phyloP scores from a whole-genome alignment of 177 flowering plant genomes.

The Telopea speciosissima region DNA sequence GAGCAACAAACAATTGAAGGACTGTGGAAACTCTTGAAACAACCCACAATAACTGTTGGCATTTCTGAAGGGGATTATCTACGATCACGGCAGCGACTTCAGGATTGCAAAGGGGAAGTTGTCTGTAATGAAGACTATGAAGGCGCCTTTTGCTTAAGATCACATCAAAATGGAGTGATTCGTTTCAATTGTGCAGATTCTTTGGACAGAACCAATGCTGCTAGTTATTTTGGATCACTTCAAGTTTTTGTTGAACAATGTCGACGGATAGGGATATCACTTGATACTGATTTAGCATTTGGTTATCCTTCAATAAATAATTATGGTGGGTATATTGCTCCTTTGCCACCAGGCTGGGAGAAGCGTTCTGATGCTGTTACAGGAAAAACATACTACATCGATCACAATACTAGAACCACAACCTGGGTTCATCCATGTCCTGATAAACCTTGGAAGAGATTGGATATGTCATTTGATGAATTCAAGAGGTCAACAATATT shows the following conservation, averaged over 20 bases:
- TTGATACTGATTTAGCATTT: constrained; percentile 59
- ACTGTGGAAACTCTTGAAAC: constrained; percentile 79
- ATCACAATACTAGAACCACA: constrained; percentile 94
- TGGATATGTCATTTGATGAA: constrained; percentile 94
- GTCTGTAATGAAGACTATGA: constrained; percentile 52
- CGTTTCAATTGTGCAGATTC: constrained; percentile 99
- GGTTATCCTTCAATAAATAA: constrained; percentile 52
- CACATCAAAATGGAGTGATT: constrained; percentile 91
- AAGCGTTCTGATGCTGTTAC: constrained; percentile 90
- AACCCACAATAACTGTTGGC: constrained; percentile 64
- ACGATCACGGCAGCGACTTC: constrained; percentile 54
- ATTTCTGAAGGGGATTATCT: constrained; percentile 89
- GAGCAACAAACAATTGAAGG: constrained; percentile 96
- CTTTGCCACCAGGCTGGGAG: constrained; percentile 98
- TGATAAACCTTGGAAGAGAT: constrained; percentile 98
- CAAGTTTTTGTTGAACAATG: constrained; percentile 97
- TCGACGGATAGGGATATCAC: constrained; percentile 73
- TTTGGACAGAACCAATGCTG: constrained; percentile 97
- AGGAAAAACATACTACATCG: constrained; percentile 83
- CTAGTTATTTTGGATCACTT: constrained; percentile 91
- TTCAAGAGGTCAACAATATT: constrained; percentile 84
- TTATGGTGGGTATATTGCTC: constrained; percentile 71
- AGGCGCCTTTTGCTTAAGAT: constrained; percentile 89
- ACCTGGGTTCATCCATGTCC: constrained; percentile 98
- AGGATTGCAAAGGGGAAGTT: constrained; percentile 81